phyloP scores from a whole-genome alignment of 208 protist genomes.

The Trichomonas tenax region DNA sequence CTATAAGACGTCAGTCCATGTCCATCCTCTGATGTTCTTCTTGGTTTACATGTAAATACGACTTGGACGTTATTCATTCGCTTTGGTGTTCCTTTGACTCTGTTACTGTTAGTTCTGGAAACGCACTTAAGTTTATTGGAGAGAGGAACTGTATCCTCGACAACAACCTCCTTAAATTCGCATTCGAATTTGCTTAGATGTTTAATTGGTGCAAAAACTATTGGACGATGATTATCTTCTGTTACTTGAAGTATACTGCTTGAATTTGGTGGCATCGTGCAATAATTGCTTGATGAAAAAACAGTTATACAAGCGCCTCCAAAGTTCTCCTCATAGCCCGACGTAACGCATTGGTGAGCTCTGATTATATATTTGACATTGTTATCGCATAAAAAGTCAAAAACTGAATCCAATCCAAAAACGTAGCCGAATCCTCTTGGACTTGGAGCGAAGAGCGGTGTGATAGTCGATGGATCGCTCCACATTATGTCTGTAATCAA shows the following conservation, averaged over 20 bases:
- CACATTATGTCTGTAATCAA: background rate
- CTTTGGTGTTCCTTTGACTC: background rate
- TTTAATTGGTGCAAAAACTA: background rate
- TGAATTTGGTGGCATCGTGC: background rate
- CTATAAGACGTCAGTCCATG: background rate
- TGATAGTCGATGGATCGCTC: background rate
- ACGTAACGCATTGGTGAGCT: background rate
- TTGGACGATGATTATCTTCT: background rate
- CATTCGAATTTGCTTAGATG: background rate
- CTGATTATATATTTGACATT: background rate
- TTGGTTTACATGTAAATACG: background rate
- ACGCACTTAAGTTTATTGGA: background rate
- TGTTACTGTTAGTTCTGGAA: background rate
- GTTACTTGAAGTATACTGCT: background rate
- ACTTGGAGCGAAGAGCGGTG: background rate
- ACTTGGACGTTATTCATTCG: background rate
- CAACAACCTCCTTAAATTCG: background rate
- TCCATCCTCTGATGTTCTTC: background rate
- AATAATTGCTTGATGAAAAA: background rate
- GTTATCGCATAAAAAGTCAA: background rate
- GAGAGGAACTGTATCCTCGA: background rate
- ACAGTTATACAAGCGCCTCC: background rate
- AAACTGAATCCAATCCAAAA: background rate
- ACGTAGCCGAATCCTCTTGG: background rate
- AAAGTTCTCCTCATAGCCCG: background rate